Base-by-base conservation (phyloP, 2,329 filamentous ascomycete species). In the Onygena corvina region DNA sequence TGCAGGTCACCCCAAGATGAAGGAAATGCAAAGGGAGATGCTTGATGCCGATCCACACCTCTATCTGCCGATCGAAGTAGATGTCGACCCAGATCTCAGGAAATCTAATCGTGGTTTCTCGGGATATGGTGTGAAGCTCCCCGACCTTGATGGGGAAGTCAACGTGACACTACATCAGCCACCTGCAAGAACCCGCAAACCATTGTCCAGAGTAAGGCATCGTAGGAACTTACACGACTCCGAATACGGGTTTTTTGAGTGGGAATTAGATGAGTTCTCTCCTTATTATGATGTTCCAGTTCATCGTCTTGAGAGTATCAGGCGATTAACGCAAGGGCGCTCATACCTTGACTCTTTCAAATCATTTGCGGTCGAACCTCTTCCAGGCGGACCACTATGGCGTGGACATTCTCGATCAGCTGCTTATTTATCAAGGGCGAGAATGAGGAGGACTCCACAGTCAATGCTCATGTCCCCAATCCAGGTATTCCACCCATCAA, bases 1-100 rank as follows among this genome's bases (percentile, higher is more conserved):
- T 4, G 60, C 71, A 4, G 63, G 66, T 9, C 68, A 72, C 40
- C 64, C 67, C 2, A 53, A 67, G n/a, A 68, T 79, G 12, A 66
- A 67, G 45, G 61, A 68, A 2, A 59, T 79, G 56, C 71, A 75
- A 53, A 62, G 66, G 20, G 70, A 71, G 36, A 75, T 80, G 48
- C 69, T 76, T 6, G 62, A 70, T 14, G 57, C 57, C 9, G 65
- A 69, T 36, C 64, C 69, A 11, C 59, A 59, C n/a, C 60, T 64
- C 25, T 72, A 72, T 52, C 60, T 75, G 9, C 72, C 74, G 0
- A 59, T 64, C 1, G 65, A 66, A 49, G 64, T 67, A 20, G 64
- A 68, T 30, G 57, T 70, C 33, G 60, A 67, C 35, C 62, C 62
- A 2, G 59, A 58, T 2, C 53, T 66, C 46, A 65, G 60, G 14